Base-by-base conservation (phyloP, 2,329 filamentous ascomycete species). In the Neofusicoccum umdonicola region DNA sequence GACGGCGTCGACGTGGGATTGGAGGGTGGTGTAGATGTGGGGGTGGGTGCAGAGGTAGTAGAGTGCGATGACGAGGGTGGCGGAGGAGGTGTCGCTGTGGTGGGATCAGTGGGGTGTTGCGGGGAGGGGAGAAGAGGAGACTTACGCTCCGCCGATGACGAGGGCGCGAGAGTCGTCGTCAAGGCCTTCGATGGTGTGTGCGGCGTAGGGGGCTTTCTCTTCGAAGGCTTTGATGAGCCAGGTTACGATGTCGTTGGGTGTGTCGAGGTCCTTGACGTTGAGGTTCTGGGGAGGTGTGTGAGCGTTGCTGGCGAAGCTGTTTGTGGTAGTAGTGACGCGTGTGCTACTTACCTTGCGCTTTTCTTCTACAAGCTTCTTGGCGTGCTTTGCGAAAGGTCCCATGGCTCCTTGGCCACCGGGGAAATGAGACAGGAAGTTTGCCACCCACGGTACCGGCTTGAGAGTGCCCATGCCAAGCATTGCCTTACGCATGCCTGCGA, bases 21-120 rank as follows among this genome's bases (percentile, higher is more conserved):
- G 70, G n/a, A 78, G 65, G 45, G 72, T 72, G 50, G 71, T 67
- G 47, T 80, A 68, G 5, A 72, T 71, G 13, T 67, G 56, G 2
- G 76, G 69, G 67, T 81, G 79, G 37, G 78, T 74, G 13, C 77
- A 71, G 39, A 82, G 75, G 69, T 82, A 82, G 73, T 80, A 81
- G 66, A 82, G 74, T 2, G 73, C 75, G 13, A 76, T 76, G 27
- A 76, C 70, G 68, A 80, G 71, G 31, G 78, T 75, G 6, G 79
- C 81, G 1, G 78, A 79, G 3, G 79, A 80, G 4, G 80, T 81
- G 63, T 82, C 80, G 1, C 76, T 78, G 52, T 22, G 8, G 4
- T 22, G 27, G 13, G 8, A n/a, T 22, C 50, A 8, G 44, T 41
- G 13, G 2, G 15, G 31, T 15, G 19, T 22, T 5, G 12, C 19